Base-by-base conservation (phyloP, 345 rosid species). In the Eucalyptus regnans region DNA sequence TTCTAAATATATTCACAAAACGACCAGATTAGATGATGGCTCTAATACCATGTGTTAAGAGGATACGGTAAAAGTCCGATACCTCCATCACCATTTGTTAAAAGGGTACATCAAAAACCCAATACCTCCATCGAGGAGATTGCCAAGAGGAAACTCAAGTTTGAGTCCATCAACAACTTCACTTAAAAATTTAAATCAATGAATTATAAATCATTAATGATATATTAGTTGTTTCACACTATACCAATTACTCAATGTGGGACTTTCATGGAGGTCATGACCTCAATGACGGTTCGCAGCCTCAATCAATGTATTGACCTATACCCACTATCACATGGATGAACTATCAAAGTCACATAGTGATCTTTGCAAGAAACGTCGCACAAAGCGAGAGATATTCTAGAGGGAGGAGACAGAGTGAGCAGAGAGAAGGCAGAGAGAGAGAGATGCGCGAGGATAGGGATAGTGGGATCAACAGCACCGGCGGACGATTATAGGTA, bases 1-100 rank as follows among this genome's bases (percentile, higher is more conserved):
- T 56, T 56, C 29, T 56, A 10, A 29, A 56, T 29, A 56, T 56
- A 56, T 56, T 56, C 29, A 23, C 62, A 1, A 56, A 56, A 56
- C 1, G 1, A 56, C 12, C 3, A 23, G 0, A 56, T 56, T 56
- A 25, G 62, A 29, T 0, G 12, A 9, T 22, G 62, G 0, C 62
- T 56, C 1, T 5, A 9, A 22, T 1, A 9, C 6, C 13, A 56
- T 10, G 0, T 56, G 29, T 23, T 4, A 23, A 4, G 12, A 56
- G 13, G 29, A 22, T 18, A 56, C 0, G 2, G 6, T 23, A 25
- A 20, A 52, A 56, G 12, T 12, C 29, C 3, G 3, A 56, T 56
- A 56, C 29, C 62, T 23, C 29, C 29, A 56, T 56, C 62, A 22
- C 58, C 62, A 23, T 10, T 56, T 56, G 62, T 56, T 56, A 56